Evolutionary conservation across 805 yeast species (phyloP), one percentile per base, ranked within the genome.

Genomic region (Nakazawaea pomicola): DNA sequence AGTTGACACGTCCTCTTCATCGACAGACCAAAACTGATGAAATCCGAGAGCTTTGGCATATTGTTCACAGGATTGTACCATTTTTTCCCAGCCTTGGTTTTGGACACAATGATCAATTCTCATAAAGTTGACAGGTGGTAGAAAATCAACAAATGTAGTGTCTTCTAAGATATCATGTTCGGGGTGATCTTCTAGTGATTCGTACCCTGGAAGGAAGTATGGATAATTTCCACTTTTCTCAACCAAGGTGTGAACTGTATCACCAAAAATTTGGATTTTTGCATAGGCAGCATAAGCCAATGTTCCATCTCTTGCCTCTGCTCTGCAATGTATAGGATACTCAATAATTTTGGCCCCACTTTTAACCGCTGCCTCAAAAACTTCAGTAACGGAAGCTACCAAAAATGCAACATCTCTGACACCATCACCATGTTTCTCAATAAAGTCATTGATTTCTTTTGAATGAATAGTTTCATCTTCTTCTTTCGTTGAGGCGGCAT

Each of bases 21-120:
- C 95, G 10, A 83, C 95, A 1, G 91, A 81, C 93, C 95, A 84
- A 56, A 76, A 86, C 53, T 78, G 68, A 49, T 80, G 88, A 60
- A 87, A 83, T 1, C 89, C 89, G 50, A 86, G 76, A 2, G 76
- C 72, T 19, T 61, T 58, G 21, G 78, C 74, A 58, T 88, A 86
- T 43, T 73, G 72, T 14, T 63, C 61, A 49, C 89, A 83, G 0
- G 77, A 74, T 4, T 50, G 50, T 23, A 67, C 69, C 83, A 85
- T 76, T 49, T 73, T 64, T 52, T 79, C 61, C 90, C 90, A 83
- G 31, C 72, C 75, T 49, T 78, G 80, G 59, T 84, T 86, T 49
- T 83, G 90, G 15, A 87, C 95, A 53, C 87, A 80, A 53, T 86
- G 95, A 58, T 86, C 95, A 45, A 87, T 73, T 4, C 55, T 51